Conservation (phyloP, 1,139 yeast species). For the Kazachstania sp. region DNA sequence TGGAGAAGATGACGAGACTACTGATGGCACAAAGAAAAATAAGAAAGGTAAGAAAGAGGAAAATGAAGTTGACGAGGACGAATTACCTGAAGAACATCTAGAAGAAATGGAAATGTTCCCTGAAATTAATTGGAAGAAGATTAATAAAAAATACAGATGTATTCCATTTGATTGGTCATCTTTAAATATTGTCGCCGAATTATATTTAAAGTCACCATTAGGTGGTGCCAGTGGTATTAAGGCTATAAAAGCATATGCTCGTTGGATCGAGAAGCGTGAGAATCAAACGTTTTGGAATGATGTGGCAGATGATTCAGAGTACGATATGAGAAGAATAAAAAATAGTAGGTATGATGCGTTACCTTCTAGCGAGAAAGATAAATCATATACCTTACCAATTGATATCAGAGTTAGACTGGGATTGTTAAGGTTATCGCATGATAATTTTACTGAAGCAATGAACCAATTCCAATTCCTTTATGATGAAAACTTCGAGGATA, state of each 20-base stretch:
- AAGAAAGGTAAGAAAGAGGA: constrained; percentile 11
- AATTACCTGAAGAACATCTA: constrained; percentile 16
- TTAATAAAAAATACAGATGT: constrained; percentile 26
- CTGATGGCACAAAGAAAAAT: constrained; percentile 11
- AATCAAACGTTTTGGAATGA: constrained; percentile 83
- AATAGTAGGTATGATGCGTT: constrained; percentile 36
- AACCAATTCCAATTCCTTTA: constrained; percentile 56
- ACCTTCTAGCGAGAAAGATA: constrained; percentile 34
- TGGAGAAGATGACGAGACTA: constrained; percentile 9
- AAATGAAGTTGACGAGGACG: constrained; percentile 15
- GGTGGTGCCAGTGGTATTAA: constrained; percentile 51
- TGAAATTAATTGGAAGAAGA: constrained; percentile 23
- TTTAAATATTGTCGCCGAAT: constrained; percentile 71
- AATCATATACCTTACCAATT: constrained; percentile 55
- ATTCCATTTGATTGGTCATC: constrained; percentile 79
- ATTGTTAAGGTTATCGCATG: constrained; percentile 55
- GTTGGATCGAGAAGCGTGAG: constrained; percentile 74
- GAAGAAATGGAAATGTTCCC: constrained; percentile 24
- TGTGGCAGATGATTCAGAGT: constrained; percentile 66
- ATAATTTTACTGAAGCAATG: constrained; percentile 61
- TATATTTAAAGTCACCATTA: constrained; percentile 54
- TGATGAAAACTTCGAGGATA: constrained; percentile 48
- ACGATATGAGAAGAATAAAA: constrained; percentile 56
- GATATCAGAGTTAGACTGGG: constrained; percentile 83
- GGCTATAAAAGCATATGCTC: constrained; percentile 58